Evolutionary conservation across 192 early-diverging fungal genomes (phyloP).

Genomic region (Haplosporangium gracile): DNA sequence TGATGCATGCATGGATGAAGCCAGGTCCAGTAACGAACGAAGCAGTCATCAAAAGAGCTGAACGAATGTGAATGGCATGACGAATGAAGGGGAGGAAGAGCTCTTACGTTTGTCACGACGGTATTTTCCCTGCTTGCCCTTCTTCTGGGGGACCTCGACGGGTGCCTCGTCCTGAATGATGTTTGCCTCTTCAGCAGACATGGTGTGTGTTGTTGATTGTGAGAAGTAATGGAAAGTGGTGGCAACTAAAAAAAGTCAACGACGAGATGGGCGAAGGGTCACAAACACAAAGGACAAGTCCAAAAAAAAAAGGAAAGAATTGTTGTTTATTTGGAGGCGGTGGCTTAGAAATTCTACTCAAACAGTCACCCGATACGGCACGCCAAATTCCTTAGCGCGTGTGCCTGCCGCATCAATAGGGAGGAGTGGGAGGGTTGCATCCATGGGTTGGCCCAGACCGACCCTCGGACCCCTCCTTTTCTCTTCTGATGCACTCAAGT

Average conservation of each 20-base stretch:
- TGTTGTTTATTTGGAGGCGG: background rate
- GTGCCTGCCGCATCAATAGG: background rate
- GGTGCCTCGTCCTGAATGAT: slow-evolving; percentile 32
- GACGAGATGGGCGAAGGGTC: background rate
- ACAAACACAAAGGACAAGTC: background rate
- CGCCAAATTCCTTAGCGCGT: background rate
- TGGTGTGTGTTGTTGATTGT: slow-evolving; percentile 18
- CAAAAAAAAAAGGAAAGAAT: slow-evolving; percentile 15
- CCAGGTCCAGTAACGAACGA: background rate
- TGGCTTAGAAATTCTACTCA: background rate
- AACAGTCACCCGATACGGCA: background rate
- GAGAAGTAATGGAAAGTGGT: background rate
- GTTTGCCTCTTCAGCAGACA: slow-evolving; percentile 37
- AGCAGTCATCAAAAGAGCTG: background rate
- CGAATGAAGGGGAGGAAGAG: background rate
- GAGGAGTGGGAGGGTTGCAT: background rate
- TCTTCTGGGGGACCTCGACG: slow-evolving; percentile 44
- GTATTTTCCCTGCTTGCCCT: slow-evolving; percentile 64
- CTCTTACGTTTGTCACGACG: slow-evolving; percentile 65
- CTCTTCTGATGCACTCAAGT: background rate
- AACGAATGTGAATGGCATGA: background rate
- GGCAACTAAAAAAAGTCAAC: background rate
- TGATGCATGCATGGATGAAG: no score
- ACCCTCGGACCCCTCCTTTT: slow-evolving; percentile 2
- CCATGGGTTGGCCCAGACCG: slow-evolving; percentile 7